Percentiles rank a stretch among this genome's conserved stretches.
Conservation (phyloP, 768 basidiomycete species). For the Tulasnella sp. region DNA sequence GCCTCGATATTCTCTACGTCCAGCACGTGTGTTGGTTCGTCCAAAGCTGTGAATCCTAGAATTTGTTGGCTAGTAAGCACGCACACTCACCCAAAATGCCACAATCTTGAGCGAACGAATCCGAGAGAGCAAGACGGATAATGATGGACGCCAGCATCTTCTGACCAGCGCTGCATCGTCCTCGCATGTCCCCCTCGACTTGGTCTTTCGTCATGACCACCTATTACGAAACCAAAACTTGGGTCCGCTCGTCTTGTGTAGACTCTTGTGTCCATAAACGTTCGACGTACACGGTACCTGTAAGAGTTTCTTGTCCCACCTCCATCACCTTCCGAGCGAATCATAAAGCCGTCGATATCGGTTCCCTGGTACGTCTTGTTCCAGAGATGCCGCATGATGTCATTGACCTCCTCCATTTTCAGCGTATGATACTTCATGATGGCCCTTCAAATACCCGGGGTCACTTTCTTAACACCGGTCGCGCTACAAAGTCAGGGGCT, state of each 20-base stretch:
- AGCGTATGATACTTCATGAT: constrained; percentile 97
- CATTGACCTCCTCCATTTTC: constrained; percentile 99
- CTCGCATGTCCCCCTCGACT: constrained; percentile 99
- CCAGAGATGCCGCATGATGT: constrained; percentile 95
- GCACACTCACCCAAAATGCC: constrained; percentile 60
- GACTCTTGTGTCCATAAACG: neutral
- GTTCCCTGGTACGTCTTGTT: constrained; percentile 99
- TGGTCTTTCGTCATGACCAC: constrained; percentile 99
- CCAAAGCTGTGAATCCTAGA: constrained; percentile 52
- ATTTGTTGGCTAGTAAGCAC: neutral
- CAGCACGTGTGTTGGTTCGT: constrained; percentile 96
- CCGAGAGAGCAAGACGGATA: constrained; percentile 93
- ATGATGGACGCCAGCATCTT: constrained; percentile 98
- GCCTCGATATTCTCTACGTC: constrained; percentile 96
- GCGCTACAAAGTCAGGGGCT: too few species aligned
- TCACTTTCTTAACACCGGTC: neutral
- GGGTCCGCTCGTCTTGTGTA: neutral
- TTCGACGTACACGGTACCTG: constrained; percentile 74
- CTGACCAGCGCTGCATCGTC: constrained; percentile 77
- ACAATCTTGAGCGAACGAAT: constrained; percentile 96
- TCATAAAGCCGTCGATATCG: constrained; percentile 94
- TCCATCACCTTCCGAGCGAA: constrained; percentile 89
- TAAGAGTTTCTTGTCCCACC: constrained; percentile 85
- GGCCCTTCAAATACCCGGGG: constrained; percentile 50
- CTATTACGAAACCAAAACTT: constrained; percentile 40